phyloP scores from a whole-genome alignment of 2,329 filamentous ascomycete genomes.

The Hymenoscyphus scutula region DNA sequence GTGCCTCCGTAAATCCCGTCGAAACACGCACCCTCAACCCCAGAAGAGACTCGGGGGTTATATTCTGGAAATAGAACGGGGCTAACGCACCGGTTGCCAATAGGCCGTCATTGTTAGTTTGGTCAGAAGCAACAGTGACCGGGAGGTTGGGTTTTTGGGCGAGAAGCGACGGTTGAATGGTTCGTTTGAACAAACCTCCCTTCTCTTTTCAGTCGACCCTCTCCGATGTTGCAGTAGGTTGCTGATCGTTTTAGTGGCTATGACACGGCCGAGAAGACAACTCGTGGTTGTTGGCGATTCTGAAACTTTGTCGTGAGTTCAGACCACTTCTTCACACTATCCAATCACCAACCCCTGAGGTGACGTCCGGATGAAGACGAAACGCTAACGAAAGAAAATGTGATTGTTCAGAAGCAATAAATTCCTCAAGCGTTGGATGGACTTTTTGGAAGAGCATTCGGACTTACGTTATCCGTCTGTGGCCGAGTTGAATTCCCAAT shows the following conservation, averaged over 20 bases:
- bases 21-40: neutral
- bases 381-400: constrained; percentile 29
- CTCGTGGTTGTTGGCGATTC: constrained; percentile 91
- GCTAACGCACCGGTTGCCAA: neutral
- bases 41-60: neutral
- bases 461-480: constrained; percentile 86
- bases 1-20: no score
- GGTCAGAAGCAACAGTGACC: constrained; percentile 84
- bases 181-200: constrained; percentile 45
- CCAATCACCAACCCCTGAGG: constrained; percentile 13
- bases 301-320: constrained; percentile 79
- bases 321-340: constrained; percentile 19
- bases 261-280: constrained; percentile 91
- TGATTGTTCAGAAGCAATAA: constrained; percentile 64
- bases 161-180: constrained; percentile 92
- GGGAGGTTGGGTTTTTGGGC: constrained; percentile 88
- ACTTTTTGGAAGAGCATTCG: constrained; percentile 81
- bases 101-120: constrained; percentile 81
- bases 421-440: constrained; percentile 91
- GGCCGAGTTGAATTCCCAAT: constrained; percentile 29
- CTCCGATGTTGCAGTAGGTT: neutral
- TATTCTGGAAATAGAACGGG: no score
- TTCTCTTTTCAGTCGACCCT: no score
- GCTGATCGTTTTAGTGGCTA: constrained; percentile 66
- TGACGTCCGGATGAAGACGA: constrained; percentile 17